Evolutionary conservation across 108 stramenopile genomes (phyloP).

Genomic region (Schizochytrium sp.): DNA sequence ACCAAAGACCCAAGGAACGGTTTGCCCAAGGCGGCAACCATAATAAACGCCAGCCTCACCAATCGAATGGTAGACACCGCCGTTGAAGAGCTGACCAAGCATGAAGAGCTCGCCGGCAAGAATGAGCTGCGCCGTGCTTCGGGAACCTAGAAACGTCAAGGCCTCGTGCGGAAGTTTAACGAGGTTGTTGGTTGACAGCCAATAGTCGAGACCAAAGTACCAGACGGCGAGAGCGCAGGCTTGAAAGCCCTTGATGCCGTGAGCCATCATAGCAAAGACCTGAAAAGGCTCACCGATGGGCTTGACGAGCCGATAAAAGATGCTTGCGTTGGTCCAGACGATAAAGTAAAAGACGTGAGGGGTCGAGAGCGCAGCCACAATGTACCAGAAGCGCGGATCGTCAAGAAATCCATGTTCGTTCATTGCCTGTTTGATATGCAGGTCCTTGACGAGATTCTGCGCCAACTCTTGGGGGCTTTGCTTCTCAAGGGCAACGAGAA

Average conservation of each 20-base stretch:
- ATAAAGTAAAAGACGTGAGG: constrained; percentile 9
- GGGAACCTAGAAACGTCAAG: background rate
- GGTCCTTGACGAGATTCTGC: background rate
- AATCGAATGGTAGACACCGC: background rate
- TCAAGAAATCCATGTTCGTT: background rate
- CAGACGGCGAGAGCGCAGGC: background rate
- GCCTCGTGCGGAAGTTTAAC: background rate
- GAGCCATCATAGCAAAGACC: background rate
- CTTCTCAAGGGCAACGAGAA: background rate
- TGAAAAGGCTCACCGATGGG: background rate
- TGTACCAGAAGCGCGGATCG: background rate
- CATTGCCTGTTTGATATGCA: background rate
- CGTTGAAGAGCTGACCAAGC: constrained; percentile 2
- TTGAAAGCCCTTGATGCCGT: background rate
- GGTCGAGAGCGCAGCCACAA: background rate
- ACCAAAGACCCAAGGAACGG: background rate
- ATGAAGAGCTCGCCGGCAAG: background rate
- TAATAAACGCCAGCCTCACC: constrained; percentile 7
- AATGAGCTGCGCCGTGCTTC: background rate
- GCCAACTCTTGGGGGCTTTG: background rate
- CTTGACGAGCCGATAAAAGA: background rate
- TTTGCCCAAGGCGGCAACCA: background rate
- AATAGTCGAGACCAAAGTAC: background rate
- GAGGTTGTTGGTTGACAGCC: background rate
- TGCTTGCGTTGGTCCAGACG: constrained; percentile 12